These are phyloP conservation scores for Symmetrospora coprosmae DNA, from an alignment of 768 basidiomycete species.

Conservation along the genomic window DNA sequence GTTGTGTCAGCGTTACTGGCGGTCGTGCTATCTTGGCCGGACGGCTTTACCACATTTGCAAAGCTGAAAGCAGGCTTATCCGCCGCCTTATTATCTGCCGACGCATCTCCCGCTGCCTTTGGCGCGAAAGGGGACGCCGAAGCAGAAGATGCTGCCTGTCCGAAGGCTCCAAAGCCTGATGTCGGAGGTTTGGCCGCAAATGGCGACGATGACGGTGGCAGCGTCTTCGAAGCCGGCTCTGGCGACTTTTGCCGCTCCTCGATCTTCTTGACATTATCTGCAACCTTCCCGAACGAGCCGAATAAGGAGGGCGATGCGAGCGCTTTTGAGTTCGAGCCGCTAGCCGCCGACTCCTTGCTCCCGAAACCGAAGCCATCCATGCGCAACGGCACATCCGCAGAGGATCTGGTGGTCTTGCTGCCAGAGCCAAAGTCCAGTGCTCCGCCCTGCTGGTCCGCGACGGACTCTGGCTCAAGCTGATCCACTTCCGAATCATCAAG, in stretches of 20 bases:
- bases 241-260: background rate
- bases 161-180: no score
- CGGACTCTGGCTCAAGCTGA: background rate
- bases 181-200: background rate
- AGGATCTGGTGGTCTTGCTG: background rate
- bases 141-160: background rate
- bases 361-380: background rate
- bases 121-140: background rate
- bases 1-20: no score
- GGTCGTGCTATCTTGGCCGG: no score
- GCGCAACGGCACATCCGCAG: background rate
- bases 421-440: conserved; percentile 8
- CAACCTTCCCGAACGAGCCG: background rate
- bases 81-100: background rate
- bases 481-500: conserved; percentile 11
- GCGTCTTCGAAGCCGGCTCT: background rate
- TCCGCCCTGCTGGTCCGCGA: conserved; percentile 6
- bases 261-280: background rate
- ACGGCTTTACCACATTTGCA: background rate
- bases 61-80: background rate
- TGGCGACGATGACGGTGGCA: background rate
- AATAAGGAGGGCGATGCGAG: background rate
- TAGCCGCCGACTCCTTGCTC: background rate
- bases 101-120: background rate
- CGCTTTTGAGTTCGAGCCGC: background rate